These are phyloP conservation scores for Elaeagnus macrophylla DNA, from an alignment of 306 rosid genomes.

Conservation along the genomic window DNA sequence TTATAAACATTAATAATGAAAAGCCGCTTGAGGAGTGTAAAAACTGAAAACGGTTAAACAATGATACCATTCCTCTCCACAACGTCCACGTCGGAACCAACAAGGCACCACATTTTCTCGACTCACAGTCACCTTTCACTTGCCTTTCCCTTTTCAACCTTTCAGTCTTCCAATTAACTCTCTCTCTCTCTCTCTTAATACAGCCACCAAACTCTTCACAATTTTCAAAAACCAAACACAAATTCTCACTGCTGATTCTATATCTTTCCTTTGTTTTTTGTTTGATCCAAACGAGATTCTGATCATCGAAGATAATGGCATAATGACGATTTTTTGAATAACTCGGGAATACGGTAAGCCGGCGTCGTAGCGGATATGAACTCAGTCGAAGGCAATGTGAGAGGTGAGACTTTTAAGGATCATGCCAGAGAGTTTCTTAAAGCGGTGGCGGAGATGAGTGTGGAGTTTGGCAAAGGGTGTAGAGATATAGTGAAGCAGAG, in stretches of 20 bases:
- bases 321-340: slow-evolving; percentile 5
- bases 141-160: slow-evolving; percentile 26
- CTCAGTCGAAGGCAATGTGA: slow-evolving; percentile 7
- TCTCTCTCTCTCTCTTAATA: not conserved
- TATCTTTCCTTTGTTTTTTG: not conserved
- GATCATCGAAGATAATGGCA: slow-evolving; percentile 14
- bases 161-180: not conserved
- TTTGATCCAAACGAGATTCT: slow-evolving; percentile 1
- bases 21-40: no score
- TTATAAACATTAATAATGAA: no score
- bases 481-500: slow-evolving; percentile 82
- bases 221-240: no score
- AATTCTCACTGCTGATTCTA: no score
- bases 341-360: not conserved
- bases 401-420: slow-evolving; percentile 28
- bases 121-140: slow-evolving; percentile 17
- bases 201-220: not conserved
- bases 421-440: slow-evolving; percentile 54
- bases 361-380: slow-evolving; percentile 7
- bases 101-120: slow-evolving; percentile 15
- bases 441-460: slow-evolving; percentile 71
- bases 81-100: not conserved
- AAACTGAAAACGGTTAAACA: no score
- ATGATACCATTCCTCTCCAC: no score
- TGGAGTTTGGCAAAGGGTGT: slow-evolving; percentile 81